Conservation (phyloP, 257 asterid species). For the Gardenia jasminoides region DNA sequence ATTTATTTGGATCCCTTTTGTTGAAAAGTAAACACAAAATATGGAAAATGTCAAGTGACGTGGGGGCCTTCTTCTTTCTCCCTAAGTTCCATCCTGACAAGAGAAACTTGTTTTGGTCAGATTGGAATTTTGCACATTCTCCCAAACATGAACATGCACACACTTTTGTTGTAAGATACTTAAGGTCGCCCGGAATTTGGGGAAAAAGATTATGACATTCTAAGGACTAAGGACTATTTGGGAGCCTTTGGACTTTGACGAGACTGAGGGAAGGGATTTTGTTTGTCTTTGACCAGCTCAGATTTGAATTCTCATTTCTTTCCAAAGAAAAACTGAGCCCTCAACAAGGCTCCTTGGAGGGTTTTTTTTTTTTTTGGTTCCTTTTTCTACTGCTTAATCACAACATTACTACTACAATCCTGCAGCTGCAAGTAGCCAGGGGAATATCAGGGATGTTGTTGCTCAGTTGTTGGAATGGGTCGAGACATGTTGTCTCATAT, state of each 20-base stretch:
- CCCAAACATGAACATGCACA: conserved; percentile 50
- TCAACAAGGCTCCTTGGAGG: neutral
- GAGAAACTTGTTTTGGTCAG: conserved; percentile 47
- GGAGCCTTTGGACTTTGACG: conserved; percentile 40
- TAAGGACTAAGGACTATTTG: conserved; percentile 24
- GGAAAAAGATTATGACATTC: conserved; percentile 42
- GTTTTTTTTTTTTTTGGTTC: neutral
- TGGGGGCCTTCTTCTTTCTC: conserved; percentile 9
- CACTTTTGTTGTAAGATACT: conserved; percentile 43
- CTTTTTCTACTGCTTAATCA: conserved; percentile 2
- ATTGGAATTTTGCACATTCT: conserved; percentile 67
- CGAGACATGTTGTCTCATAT: conserved; percentile 9
- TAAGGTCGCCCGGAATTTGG: conserved; percentile 72
- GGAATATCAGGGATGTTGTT: conserved; percentile 19
- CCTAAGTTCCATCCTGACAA: conserved; percentile 14
- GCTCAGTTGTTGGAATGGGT: conserved; percentile 14
- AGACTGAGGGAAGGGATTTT: conserved; percentile 13
- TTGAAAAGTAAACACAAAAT: conserved; percentile 6
- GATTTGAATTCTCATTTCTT: neutral
- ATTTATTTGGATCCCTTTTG: neutral
- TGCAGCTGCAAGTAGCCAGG: conserved; percentile 5
- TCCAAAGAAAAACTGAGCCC: neutral
- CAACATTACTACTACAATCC: neutral
- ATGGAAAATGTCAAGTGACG: neutral
- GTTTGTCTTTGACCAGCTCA: conserved; percentile 26